Conservation (phyloP, 371 early-diverging fungal species). For the Mortierella sp. region DNA sequence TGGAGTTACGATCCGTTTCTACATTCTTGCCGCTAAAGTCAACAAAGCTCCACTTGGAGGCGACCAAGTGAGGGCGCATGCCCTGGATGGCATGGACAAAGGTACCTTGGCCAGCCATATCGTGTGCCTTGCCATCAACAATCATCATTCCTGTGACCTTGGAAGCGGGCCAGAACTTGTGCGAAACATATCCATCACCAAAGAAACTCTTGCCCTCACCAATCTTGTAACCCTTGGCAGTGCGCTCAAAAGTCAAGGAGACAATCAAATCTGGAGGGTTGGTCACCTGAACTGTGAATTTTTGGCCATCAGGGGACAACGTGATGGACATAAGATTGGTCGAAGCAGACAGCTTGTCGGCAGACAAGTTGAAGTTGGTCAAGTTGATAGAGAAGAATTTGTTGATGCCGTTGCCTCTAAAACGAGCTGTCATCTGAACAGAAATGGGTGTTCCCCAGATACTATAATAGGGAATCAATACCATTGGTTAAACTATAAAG, state of each 20-base stretch:
- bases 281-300: constrained; percentile 68
- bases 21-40: constrained; percentile 70
- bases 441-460: constrained; percentile 60
- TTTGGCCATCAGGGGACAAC: constrained; percentile 63
- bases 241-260: constrained; percentile 73
- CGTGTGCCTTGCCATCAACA: constrained; percentile 73
- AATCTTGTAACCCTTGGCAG: constrained; percentile 82
- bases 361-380: constrained; percentile 74
- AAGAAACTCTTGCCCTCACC: constrained; percentile 85
- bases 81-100: constrained; percentile 89
- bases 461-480: constrained; percentile 27
- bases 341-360: constrained; percentile 78
- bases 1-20: constrained; percentile 57
- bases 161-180: constrained; percentile 88
- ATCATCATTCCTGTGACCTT: constrained; percentile 79
- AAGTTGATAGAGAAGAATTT: constrained; percentile 82
- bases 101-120: constrained; percentile 79
- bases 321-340: constrained; percentile 78
- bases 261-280: constrained; percentile 72
- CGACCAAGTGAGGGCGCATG: constrained; percentile 88
- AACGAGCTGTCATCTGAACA: constrained; percentile 83
- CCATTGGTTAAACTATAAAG: constrained; percentile 8
- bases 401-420: constrained; percentile 75
- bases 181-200: constrained; percentile 79
- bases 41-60: constrained; percentile 88